Evolutionary conservation across 1,284 basidiomycete genomes (phyloP).

Genomic region (Ceratobasidium sp.): DNA sequence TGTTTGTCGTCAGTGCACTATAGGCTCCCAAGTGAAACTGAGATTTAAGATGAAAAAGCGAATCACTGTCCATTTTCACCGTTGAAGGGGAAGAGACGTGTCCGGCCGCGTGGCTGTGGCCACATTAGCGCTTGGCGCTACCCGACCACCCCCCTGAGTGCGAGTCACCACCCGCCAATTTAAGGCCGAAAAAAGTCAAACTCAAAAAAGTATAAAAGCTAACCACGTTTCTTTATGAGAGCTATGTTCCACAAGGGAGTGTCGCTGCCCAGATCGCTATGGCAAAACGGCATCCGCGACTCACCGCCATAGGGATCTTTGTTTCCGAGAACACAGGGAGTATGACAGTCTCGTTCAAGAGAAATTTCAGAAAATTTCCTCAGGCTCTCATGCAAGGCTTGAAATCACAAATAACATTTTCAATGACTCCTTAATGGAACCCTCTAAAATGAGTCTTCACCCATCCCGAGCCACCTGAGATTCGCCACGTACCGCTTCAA

Average conservation of each 20-base stretch:
- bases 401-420: not conserved
- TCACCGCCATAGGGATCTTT: not conserved
- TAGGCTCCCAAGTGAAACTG: constrained; percentile 86
- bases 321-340: not conserved
- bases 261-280: not conserved
- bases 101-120: constrained; percentile 14
- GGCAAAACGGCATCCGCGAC: not conserved
- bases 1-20: constrained; percentile 66
- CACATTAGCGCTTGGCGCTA: not conserved
- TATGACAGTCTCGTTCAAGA: not conserved
- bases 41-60: constrained; percentile 83
- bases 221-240: not conserved
- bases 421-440: not conserved
- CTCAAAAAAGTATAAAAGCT: not conserved
- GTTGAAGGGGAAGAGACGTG: not conserved
- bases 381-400: not conserved
- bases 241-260: not conserved
- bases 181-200: not conserved
- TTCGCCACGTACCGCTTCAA: not conserved
- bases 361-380: not conserved
- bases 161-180: not conserved
- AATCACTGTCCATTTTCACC: constrained; percentile 50
- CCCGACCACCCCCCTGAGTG: not conserved
- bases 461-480: not conserved
- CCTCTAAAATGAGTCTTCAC: not conserved